Percentiles rank a stretch among this genome's conserved stretches.
These are phyloP conservation scores for Astrocystis sublimbata DNA, from an alignment of 495 filamentous ascomycete genomes.

Conservation along the genomic window DNA sequence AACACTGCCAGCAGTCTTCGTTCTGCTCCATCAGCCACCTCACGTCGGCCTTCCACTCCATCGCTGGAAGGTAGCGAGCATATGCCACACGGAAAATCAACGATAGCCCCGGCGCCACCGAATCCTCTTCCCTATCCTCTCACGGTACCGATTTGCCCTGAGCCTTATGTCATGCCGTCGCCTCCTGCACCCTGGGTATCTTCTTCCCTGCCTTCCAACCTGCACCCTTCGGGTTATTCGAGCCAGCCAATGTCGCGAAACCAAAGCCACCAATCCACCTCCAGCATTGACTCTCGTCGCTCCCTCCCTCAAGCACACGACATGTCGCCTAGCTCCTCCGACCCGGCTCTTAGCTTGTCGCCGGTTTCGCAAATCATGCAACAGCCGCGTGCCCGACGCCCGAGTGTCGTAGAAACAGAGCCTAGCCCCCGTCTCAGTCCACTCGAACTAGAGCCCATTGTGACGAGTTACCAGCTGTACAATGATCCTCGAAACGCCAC, in stretches of 20 bases:
- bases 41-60: conserved; percentile 22
- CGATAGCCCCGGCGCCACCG: conserved; percentile 8
- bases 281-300: conserved; percentile 25
- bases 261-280: conserved; percentile 40
- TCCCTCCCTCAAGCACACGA: conserved; percentile 24
- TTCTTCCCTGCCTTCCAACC: conserved; percentile 20
- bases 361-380: conserved; percentile 32
- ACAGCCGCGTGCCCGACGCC: conserved; percentile 31
- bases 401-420: conserved; percentile 46
- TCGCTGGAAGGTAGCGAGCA: conserved; percentile 18
- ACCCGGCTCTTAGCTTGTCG: conserved; percentile 18
- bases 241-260: conserved; percentile 61
- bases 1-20: conserved; percentile 25
- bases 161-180: conserved; percentile 11
- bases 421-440: conserved; percentile 40
- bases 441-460: conserved; percentile 33
- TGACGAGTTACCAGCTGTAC: conserved; percentile 43
- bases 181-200: conserved; percentile 31
- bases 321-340: conserved; percentile 3
- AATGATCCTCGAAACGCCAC: conserved; percentile 21
- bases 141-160: conserved; percentile 20
- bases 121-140: conserved; percentile 29
- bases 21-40: conserved; percentile 19
- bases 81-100: not conserved
- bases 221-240: conserved; percentile 47